Conservation (phyloP, 495 filamentous ascomycete genomes). For the Neurospora cerealis region DNA sequence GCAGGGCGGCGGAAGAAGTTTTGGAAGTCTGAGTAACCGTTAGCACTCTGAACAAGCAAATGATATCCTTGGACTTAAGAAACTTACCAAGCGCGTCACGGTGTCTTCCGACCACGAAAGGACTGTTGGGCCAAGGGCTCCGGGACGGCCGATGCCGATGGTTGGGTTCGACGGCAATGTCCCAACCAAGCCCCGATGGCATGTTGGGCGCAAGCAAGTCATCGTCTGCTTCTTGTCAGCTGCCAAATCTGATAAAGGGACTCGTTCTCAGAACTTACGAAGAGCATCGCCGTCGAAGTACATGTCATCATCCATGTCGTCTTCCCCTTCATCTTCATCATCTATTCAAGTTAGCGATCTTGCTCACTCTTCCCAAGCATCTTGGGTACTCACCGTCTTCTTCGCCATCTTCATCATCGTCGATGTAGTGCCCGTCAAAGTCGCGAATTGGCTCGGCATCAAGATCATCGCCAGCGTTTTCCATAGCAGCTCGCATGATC, state of each 20-base stretch:
- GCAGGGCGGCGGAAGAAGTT: conserved; percentile 22
- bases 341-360: conserved; percentile 20
- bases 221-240: conserved; percentile 34
- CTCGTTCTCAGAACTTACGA: conserved; percentile 39
- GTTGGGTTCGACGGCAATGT: conserved; percentile 30
- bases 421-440: conserved; percentile 52
- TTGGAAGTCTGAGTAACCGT: conserved; percentile 27
- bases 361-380: conserved; percentile 4
- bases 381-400: conserved; percentile 42
- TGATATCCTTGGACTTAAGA: not conserved
- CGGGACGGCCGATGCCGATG: conserved; percentile 15
- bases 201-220: conserved; percentile 34
- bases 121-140: conserved; percentile 25
- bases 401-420: conserved; percentile 55
- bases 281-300: conserved; percentile 59
- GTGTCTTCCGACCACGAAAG: conserved; percentile 35
- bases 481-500: conserved; percentile 50
- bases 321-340: conserved; percentile 62
- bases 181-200: conserved; percentile 35
- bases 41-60: conserved; percentile 1
- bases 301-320: conserved; percentile 57
- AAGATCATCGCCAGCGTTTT: conserved; percentile 46
- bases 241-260: conserved; percentile 9
- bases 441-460: conserved; percentile 37
- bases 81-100: conserved; percentile 29